These are phyloP conservation scores for Dioscorea cayenensis DNA, from an alignment of 116 monocot genomes.

Conservation along the genomic window DNA sequence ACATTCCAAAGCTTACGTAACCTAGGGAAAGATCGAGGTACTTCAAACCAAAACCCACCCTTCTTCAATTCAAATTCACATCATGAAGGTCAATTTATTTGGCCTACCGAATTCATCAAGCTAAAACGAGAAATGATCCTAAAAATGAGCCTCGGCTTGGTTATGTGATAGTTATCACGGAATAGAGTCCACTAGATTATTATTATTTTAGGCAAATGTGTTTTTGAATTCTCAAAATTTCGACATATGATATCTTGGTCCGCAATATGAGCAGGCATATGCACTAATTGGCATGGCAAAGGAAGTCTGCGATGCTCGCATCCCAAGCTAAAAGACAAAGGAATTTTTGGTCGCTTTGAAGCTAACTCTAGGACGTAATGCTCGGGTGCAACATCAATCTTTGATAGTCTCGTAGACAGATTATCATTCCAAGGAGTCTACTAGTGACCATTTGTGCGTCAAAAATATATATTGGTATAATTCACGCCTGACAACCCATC, in stretches of 20 bases:
- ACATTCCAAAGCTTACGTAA: constrained; percentile 87
- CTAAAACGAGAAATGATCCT: too few relatives aligned
- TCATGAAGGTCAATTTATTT: not conserved
- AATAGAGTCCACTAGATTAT: too few relatives aligned
- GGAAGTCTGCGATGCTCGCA: constrained; percentile 93
- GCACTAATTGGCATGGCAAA: constrained; percentile 87
- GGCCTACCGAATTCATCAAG: not conserved
- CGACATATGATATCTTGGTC: not conserved
- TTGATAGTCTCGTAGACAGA: constrained; percentile 73
- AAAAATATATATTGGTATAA: too few relatives aligned
- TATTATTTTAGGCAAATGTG: too few relatives aligned
- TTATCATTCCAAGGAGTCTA: constrained; percentile 86
- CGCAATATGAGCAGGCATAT: constrained; percentile 51
- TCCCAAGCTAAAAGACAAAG: constrained; percentile 84
- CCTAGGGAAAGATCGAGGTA: constrained; percentile 94
- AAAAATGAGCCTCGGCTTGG: too few relatives aligned
- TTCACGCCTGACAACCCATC: too few relatives aligned
- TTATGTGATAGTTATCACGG: too few relatives aligned
- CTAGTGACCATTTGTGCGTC: constrained; percentile 5
- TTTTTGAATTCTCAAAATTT: not conserved
- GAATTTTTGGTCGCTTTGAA: constrained; percentile 79
- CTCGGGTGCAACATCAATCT: constrained; percentile 64
- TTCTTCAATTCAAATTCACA: not conserved
- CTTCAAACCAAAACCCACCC: not conserved
- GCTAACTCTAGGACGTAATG: constrained; percentile 67